Evolutionary conservation across 2,329 filamentous ascomycete genomes (phyloP).

Genomic region (Talaromyces sp.): DNA sequence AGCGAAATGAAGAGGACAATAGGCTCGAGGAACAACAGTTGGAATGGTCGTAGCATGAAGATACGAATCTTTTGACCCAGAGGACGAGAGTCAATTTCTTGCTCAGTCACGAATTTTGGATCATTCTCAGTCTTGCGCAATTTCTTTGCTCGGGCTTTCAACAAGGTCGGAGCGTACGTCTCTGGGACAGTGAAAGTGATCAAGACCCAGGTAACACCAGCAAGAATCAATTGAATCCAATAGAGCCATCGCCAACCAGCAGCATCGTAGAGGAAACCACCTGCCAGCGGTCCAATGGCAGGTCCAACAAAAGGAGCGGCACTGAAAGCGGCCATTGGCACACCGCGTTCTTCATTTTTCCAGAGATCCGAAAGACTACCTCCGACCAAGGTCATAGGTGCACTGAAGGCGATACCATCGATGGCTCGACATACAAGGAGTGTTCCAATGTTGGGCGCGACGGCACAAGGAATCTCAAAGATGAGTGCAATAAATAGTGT

Average conservation of each 20-base stretch:
- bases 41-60: conserved; percentile 78
- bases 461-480: conserved; percentile 76
- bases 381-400: conserved; percentile 81
- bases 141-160: conserved; percentile 67
- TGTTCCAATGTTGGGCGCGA: conserved; percentile 71
- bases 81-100: conserved; percentile 71
- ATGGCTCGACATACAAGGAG: conserved; percentile 73
- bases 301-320: conserved; percentile 81
- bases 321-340: conserved; percentile 82
- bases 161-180: conserved; percentile 78
- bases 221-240: conserved; percentile 78
- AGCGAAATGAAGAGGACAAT: conserved; percentile 81
- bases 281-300: conserved; percentile 70
- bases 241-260: conserved; percentile 80
- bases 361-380: conserved; percentile 82
- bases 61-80: conserved; percentile 65
- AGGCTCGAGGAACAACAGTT: conserved; percentile 76
- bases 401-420: conserved; percentile 79
- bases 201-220: conserved; percentile 65
- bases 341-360: conserved; percentile 76
- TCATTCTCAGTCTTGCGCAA: conserved; percentile 67
- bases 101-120: conserved; percentile 68
- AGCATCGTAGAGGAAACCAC: conserved; percentile 69
- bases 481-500: conserved; percentile 69
- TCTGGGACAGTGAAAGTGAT: conserved; percentile 88